phyloP scores from a whole-genome alignment of 441 rosid species.

The Populus hybrid region DNA sequence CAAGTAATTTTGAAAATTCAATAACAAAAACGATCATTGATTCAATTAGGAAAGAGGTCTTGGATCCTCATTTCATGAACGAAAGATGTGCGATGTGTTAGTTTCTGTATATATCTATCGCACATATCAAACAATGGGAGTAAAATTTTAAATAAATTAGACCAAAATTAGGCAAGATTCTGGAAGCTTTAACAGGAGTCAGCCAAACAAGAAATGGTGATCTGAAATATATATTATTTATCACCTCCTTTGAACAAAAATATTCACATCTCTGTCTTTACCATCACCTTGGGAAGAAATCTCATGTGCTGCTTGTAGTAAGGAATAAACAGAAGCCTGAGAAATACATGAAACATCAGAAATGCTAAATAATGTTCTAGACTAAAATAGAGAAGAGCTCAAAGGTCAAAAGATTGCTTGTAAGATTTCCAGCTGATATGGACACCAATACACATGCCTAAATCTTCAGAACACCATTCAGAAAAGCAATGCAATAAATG shows the following conservation, averaged over 20 bases:
- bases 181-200: slow-evolving; percentile 18
- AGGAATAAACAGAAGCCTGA: slow-evolving; percentile 84
- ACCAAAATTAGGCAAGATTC: background rate
- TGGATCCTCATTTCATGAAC: background rate
- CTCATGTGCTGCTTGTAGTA: slow-evolving; percentile 89
- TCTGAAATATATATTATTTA: background rate
- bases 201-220: background rate
- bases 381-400: background rate
- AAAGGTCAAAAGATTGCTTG: background rate
- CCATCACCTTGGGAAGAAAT: slow-evolving; percentile 77
- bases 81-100: background rate
- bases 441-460: background rate
- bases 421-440: background rate
- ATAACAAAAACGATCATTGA: background rate
- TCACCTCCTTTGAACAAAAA: slow-evolving; percentile 89
- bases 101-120: background rate
- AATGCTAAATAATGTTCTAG: slow-evolving; percentile 1
- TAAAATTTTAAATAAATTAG: background rate
- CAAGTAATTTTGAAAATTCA: background rate
- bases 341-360: slow-evolving; percentile 28
- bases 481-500: background rate
- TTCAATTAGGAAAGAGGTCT: background rate
- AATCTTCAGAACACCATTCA: background rate
- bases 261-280: slow-evolving; percentile 69
- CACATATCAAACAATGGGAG: background rate